Evolutionary conservation across 495 filamentous ascomycete genomes (phyloP), one percentile per base, ranked within the genome.

Genomic region (Tuber aestivum): DNA sequence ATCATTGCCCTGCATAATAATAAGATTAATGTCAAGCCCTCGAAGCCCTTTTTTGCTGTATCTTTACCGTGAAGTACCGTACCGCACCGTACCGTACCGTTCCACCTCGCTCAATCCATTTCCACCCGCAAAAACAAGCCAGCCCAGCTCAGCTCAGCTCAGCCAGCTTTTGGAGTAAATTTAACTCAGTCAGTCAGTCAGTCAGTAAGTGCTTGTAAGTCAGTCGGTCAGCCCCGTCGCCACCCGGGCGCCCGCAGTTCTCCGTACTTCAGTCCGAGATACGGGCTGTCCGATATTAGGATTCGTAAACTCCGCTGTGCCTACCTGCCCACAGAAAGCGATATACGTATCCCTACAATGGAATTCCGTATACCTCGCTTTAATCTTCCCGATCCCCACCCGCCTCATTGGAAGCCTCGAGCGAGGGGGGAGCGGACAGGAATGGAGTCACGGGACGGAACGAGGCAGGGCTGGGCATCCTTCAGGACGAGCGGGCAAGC

Each of bases 251-350:
- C 50, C 50, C n/a, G 50, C 50, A n/a, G 50, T n/a, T 56, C 50
- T 56, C 50, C 56, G 56, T 65, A 65, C 56, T 32, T 65, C 56
- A 65, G 56, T 65, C 56, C 56, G 56, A 65, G 56, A 65, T 32
- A 65, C 56, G 56, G 56, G 56, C 10, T 18, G 27, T 27, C n/a
- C 32, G 56, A 65, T 65, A 65, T 65, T 65, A 32, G 18, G n/a
- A 65, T 32, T 10, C 56, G 12, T 12, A 65, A 27, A n/a, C 32
- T 32, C 27, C 56, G 56, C 56, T 65, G 32, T 65, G 32, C n/a
- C 56, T 56, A 65, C 56, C n/a, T 14, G 32, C 56, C n/a, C n/a
- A n/a, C n/a, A n/a, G 32, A 12, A n/a, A 65, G 32, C 56, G 10
- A 65, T 14, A 65, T 65, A 65, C 18, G 27, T 32, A 14, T 32